Conservation (phyloP, 2,329 filamentous ascomycete species). For the Kalmusia sp. region DNA sequence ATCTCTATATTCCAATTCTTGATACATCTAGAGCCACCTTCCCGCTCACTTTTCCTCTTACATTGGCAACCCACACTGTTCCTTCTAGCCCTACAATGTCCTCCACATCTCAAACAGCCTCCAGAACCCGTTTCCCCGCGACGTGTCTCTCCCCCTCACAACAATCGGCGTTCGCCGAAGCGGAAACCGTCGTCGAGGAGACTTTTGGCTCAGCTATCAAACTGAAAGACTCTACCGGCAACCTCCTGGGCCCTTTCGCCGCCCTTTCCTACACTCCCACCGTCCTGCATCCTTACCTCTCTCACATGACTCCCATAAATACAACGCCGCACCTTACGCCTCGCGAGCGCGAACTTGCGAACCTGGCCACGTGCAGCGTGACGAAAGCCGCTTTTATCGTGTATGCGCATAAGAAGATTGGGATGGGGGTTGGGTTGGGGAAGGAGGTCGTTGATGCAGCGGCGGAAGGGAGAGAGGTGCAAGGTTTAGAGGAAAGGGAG, state of each 20-base stretch:
- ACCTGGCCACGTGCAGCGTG: slow-evolving; percentile 5
- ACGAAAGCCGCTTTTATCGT: slow-evolving; percentile 7
- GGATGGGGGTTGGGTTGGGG: slow-evolving; percentile 5
- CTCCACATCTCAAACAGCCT: background rate
- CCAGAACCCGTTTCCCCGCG: slow-evolving; percentile 6
- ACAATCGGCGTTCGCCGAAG: slow-evolving; percentile 2
- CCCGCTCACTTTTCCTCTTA: too few relatives aligned
- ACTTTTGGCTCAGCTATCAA: slow-evolving; percentile 13
- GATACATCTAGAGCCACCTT: too few relatives aligned
- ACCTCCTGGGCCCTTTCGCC: slow-evolving; percentile 15
- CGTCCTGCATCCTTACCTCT: slow-evolving; percentile 10
- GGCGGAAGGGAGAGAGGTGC: background rate
- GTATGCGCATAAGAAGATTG: slow-evolving; percentile 15
- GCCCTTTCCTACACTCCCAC: slow-evolving; percentile 10
- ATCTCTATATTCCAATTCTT: too few relatives aligned
- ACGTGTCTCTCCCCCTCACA: background rate
- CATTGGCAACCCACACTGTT: too few relatives aligned
- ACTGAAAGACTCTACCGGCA: slow-evolving; percentile 7
- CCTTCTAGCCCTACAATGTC: too few relatives aligned
- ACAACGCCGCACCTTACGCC: slow-evolving; percentile 6
- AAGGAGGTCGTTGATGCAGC: slow-evolving; percentile 6
- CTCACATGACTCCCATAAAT: background rate
- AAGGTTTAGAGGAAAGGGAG: slow-evolving; percentile 9
- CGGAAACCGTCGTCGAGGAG: background rate
- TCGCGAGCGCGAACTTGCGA: slow-evolving; percentile 10